A percentile compares a stretch with the other conserved stretches of the same genome.
These are phyloP conservation scores for Papiliotrema nemorosa DNA, from an alignment of 1,284 basidiomycete species.

Conservation along the genomic window DNA sequence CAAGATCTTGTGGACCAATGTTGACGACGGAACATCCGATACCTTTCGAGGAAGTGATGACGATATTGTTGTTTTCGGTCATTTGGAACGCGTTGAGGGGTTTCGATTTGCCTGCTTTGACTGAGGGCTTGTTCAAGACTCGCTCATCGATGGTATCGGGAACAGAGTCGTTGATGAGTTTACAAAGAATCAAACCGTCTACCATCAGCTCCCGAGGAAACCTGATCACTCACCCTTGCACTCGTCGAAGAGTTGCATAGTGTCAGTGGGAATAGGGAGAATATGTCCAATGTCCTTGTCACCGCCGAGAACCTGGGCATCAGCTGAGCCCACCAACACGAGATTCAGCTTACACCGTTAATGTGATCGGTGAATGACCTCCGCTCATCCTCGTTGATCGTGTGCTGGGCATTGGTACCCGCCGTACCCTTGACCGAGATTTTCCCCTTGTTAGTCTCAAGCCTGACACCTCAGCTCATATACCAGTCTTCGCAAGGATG, in stretches of 20 bases:
- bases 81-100: constrained; percentile 94
- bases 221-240: constrained; percentile 57
- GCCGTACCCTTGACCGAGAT: constrained; percentile 87
- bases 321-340: background rate
- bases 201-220: constrained; percentile 5
- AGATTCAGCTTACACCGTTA: constrained; percentile 64
- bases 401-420: constrained; percentile 94
- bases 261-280: constrained; percentile 92
- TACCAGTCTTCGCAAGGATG: constrained; percentile 22
- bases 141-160: constrained; percentile 98
- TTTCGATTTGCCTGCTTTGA: constrained; percentile 56
- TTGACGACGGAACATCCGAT: constrained; percentile 99
- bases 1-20: constrained; percentile 88
- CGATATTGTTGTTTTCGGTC: constrained; percentile 99
- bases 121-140: constrained; percentile 84
- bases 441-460: constrained; percentile 75
- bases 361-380: constrained; percentile 97
- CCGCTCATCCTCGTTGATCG: constrained; percentile 96
- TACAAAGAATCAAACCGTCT: constrained; percentile 94
- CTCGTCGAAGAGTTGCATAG: constrained; percentile 99
- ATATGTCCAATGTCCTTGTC: constrained; percentile 79
- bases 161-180: constrained; percentile 98
- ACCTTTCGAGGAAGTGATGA: constrained; percentile 95
- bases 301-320: constrained; percentile 73
- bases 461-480: constrained; percentile 53